A percentile compares a stretch with the other conserved stretches of the same genome.
Conservation (phyloP, 1,139 yeast genomes). For the Zygoascus sp. region DNA sequence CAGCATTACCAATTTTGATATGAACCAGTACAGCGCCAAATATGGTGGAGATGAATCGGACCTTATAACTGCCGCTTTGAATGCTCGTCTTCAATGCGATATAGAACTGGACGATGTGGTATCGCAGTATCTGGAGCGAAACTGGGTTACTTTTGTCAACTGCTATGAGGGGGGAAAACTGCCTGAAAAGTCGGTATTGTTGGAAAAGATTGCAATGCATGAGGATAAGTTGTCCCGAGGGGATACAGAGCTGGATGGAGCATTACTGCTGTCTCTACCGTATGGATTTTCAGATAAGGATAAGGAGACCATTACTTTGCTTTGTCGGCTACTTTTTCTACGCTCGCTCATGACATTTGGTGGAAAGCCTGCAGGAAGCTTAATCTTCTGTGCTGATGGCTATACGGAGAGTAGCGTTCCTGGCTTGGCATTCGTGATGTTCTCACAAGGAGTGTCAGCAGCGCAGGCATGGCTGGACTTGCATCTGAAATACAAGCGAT, state of each 20-base stretch:
- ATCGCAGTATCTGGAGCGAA: constrained; percentile 16
- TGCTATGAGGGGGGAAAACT: constrained; percentile 54
- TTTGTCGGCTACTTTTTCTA: constrained; percentile 35
- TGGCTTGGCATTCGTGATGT: constrained; percentile 65
- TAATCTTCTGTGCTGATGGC: constrained; percentile 84
- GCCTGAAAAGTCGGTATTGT: constrained; percentile 38
- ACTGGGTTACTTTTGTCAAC: constrained; percentile 37
- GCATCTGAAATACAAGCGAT: constrained; percentile 63
- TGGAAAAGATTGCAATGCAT: constrained; percentile 29
- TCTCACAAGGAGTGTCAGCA: constrained; percentile 49
- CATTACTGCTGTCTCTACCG: constrained; percentile 5
- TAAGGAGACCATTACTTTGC: constrained; percentile 21
- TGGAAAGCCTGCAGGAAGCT: constrained; percentile 27
- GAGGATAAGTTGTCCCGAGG: constrained; percentile 13
- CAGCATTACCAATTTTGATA: constrained; percentile 13
- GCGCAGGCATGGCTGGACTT: constrained; percentile 52
- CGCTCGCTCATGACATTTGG: constrained; percentile 21
- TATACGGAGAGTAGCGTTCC: constrained; percentile 85
- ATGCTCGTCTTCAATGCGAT: not conserved
- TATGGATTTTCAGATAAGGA: constrained; percentile 8
- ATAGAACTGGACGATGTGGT: not conserved
- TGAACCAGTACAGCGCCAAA: constrained; percentile 14
- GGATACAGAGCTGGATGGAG: constrained; percentile 6
- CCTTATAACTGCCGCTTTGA: constrained; percentile 4
- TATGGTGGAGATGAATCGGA: constrained; percentile 6